Evolutionary conservation across 495 filamentous ascomycete species (phyloP).

Genomic region (Penicillium malachiteum): DNA sequence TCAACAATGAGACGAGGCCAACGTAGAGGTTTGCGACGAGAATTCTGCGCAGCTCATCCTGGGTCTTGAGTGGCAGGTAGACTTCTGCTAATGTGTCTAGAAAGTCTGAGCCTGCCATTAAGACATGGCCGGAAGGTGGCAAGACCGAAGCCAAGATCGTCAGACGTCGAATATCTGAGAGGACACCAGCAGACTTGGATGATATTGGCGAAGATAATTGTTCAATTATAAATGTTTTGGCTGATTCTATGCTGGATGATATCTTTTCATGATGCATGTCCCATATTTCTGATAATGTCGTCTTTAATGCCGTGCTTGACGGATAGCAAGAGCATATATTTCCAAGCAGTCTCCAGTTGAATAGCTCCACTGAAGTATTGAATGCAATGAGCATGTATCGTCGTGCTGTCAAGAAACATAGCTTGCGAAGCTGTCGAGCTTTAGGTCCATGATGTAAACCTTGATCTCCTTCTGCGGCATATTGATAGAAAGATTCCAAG

Average conservation of each 20-base stretch:
- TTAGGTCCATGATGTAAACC: slow-evolving; percentile 45
- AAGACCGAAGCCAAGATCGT: slow-evolving; percentile 41
- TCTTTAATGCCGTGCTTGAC: slow-evolving; percentile 36
- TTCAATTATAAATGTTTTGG: slow-evolving; percentile 46
- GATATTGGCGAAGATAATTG: slow-evolving; percentile 50
- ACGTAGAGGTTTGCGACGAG: slow-evolving; percentile 72
- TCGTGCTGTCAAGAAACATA: slow-evolving; percentile 61
- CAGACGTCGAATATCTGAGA: slow-evolving; percentile 37
- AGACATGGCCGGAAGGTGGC: slow-evolving; percentile 49
- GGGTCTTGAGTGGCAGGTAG: slow-evolving; percentile 54
- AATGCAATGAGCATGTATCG: slow-evolving; percentile 32
- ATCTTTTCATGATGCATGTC: slow-evolving; percentile 36
- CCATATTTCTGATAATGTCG: slow-evolving; percentile 45
- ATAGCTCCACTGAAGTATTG: slow-evolving; percentile 23
- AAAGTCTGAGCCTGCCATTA: slow-evolving; percentile 82
- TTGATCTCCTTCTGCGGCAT: slow-evolving; percentile 43
- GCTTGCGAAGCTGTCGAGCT: slow-evolving; percentile 55
- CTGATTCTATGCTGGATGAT: slow-evolving; percentile 41
- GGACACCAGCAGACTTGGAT: slow-evolving; percentile 19
- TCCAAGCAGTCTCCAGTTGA: slow-evolving; percentile 41
- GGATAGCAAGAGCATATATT: slow-evolving; percentile 42
- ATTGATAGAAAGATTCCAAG: slow-evolving; percentile 59
- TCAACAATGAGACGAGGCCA: slow-evolving; percentile 64
- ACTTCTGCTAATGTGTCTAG: slow-evolving; percentile 68
- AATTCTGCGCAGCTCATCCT: slow-evolving; percentile 55